A percentile compares a stretch with the other conserved stretches of the same genome.
These are phyloP conservation scores for Suhomyces sp. DNA, from an alignment of 805 yeast genomes.

Conservation along the genomic window DNA sequence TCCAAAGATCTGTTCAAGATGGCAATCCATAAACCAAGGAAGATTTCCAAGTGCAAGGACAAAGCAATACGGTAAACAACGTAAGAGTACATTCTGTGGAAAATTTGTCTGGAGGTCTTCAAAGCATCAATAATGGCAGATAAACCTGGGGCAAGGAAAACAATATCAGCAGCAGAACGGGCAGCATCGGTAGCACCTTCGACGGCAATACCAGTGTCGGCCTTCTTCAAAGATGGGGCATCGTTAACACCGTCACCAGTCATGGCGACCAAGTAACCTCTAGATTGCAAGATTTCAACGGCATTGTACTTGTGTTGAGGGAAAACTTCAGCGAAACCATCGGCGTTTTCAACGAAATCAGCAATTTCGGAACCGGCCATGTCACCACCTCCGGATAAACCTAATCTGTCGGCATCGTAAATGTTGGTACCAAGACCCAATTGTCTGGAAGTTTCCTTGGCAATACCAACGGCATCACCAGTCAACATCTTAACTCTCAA, in stretches of 20 bases:
- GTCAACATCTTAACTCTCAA: slow-evolving; percentile 96
- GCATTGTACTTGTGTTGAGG: slow-evolving; percentile 97
- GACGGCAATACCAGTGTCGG: slow-evolving; percentile 87
- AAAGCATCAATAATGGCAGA: slow-evolving; percentile 32
- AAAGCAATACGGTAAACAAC: slow-evolving; percentile 97
- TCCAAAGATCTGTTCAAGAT: slow-evolving; percentile 81
- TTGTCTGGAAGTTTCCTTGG: slow-evolving; percentile 97
- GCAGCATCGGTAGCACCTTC: slow-evolving; percentile 98
- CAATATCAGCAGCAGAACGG: slow-evolving; percentile 95
- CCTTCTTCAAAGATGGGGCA: slow-evolving; percentile 96
- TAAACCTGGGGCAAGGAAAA: slow-evolving; percentile 49
- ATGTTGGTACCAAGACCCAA: slow-evolving; percentile 95
- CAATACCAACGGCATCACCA: slow-evolving; percentile 99
- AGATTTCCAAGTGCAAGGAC: slow-evolving; percentile 89
- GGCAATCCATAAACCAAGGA: slow-evolving; percentile 96
- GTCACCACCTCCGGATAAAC: slow-evolving; percentile 91
- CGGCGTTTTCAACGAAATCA: slow-evolving; percentile 96
- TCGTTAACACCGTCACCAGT: slow-evolving; percentile 99
- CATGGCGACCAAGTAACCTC: slow-evolving; percentile 98
- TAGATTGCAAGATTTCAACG: slow-evolving; percentile 90
- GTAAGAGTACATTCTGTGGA: slow-evolving; percentile 98
- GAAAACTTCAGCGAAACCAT: slow-evolving; percentile 98
- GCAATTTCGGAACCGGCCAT: slow-evolving; percentile 97
- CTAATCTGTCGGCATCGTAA: slow-evolving; percentile 94
- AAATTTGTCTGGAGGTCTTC: slow-evolving; percentile 56